Conservation (phyloP, 129 eudicot genomes). For the Saussurea involucrata region DNA sequence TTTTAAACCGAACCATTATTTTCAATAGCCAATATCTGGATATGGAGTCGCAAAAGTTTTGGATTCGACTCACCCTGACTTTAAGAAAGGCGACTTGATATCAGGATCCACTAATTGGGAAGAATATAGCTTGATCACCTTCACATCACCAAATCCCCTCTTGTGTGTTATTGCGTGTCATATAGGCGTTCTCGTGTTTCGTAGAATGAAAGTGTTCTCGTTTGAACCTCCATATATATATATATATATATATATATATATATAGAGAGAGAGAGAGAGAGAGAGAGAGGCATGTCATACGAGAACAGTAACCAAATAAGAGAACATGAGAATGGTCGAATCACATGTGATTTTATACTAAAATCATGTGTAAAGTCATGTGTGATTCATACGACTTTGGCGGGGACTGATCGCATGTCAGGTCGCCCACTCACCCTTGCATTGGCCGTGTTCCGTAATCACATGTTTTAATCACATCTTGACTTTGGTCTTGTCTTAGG, state of each 20-base stretch:
- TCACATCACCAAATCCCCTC: too few relatives aligned
- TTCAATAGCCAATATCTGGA: slow-evolving; percentile 18
- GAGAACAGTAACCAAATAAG: too few relatives aligned
- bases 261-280: too few relatives aligned
- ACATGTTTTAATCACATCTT: not conserved
- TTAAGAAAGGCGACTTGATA: slow-evolving; percentile 21
- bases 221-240: not conserved
- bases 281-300: too few relatives aligned
- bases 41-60: slow-evolving; percentile 27
- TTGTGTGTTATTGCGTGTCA: too few relatives aligned
- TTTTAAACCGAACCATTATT: not conserved
- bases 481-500: slow-evolving; percentile 9
- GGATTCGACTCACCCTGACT: slow-evolving; percentile 27
- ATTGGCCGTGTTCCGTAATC: too few relatives aligned
- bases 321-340: too few relatives aligned
- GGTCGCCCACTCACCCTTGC: too few relatives aligned
- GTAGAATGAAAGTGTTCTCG: slow-evolving; percentile 10
- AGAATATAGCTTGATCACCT: slow-evolving; percentile 22
- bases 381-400: too few relatives aligned
- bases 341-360: not conserved
- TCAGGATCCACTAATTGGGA: slow-evolving; percentile 21
- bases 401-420: too few relatives aligned
- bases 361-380: not conserved
- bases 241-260: too few relatives aligned
- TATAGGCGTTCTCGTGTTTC: not conserved